Evolutionary conservation across 2,329 filamentous ascomycete species (phyloP).

Genomic region (Podosphaera fusca): DNA sequence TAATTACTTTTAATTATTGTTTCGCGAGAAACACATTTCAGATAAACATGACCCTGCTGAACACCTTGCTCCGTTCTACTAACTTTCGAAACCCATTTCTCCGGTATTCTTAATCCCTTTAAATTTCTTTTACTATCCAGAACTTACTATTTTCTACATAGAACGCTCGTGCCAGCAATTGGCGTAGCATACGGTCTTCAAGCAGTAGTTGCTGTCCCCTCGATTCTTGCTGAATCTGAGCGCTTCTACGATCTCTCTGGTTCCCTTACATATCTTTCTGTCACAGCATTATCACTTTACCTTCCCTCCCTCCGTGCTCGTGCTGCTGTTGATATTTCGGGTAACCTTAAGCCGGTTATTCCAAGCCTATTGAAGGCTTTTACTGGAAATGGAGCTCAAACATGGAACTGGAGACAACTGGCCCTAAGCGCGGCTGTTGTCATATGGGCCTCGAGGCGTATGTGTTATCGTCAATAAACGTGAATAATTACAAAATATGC

Average conservation of each 20-base stretch:
- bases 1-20: too few species aligned
- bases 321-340: constrained; percentile 22
- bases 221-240: constrained; percentile 34
- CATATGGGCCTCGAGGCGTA: constrained; percentile 38
- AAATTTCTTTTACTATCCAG: too few species aligned
- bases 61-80: constrained; percentile 31
- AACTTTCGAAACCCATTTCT: constrained; percentile 39
- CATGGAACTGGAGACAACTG: constrained; percentile 39
- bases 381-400: constrained; percentile 18
- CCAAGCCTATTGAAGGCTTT: constrained; percentile 25
- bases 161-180: constrained; percentile 35
- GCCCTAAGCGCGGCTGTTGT: constrained; percentile 29
- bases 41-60: constrained; percentile 16
- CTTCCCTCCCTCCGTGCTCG: constrained; percentile 34
- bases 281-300: constrained; percentile 36
- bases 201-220: constrained; percentile 36
- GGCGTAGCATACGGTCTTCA: constrained; percentile 40
- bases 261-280: constrained; percentile 40
- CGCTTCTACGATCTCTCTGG: constrained; percentile 47
- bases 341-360: constrained; percentile 19
- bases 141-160: neutral
- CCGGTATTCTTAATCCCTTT: constrained; percentile 13
- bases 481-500: neutral
- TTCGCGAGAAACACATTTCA: neutral
- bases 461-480: constrained; percentile 8